Evolutionary conservation across 1,284 basidiomycete species (phyloP).

Genomic region (Calocybe gambosa): DNA sequence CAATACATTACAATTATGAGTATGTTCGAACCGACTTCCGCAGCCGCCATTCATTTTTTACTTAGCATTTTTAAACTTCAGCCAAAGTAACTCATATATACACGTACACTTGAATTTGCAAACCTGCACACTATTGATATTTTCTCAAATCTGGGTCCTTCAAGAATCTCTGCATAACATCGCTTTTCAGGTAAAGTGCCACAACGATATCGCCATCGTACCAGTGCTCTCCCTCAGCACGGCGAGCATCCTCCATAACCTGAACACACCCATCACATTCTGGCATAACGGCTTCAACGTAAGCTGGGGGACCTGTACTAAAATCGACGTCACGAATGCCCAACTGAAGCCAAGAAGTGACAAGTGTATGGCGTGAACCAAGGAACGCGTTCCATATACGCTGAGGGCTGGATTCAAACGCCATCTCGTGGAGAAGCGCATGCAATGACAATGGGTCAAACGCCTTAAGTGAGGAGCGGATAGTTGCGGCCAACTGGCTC

Average conservation of each 20-base stretch:
- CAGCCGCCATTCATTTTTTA: too few relatives aligned
- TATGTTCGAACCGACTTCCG: too few relatives aligned
- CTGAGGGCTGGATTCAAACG: constrained; percentile 26
- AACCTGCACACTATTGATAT: constrained; percentile 7
- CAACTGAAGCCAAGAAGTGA: constrained; percentile 36
- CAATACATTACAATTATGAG: too few relatives aligned
- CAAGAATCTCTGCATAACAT: constrained; percentile 26
- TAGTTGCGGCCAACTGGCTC: constrained; percentile 21
- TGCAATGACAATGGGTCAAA: constrained; percentile 23
- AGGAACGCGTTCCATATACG: constrained; percentile 36
- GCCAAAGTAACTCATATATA: neutral
- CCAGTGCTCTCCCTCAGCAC: constrained; percentile 9
- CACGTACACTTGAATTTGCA: neutral
- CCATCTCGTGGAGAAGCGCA: constrained; percentile 33
- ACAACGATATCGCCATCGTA: constrained; percentile 11
- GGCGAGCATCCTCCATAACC: constrained; percentile 27
- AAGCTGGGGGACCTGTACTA: constrained; percentile 23
- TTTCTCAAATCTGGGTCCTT: constrained; percentile 23
- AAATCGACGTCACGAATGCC: constrained; percentile 34
- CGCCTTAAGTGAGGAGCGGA: constrained; percentile 25
- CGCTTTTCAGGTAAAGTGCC: constrained; percentile 15
- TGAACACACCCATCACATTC: constrained; percentile 33
- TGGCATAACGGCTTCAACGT: constrained; percentile 32
- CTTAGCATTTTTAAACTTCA: neutral
- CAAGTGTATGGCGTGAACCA: constrained; percentile 29